Evolutionary conservation across 768 basidiomycete genomes (phyloP).

Genomic region (Boletus edulis): DNA sequence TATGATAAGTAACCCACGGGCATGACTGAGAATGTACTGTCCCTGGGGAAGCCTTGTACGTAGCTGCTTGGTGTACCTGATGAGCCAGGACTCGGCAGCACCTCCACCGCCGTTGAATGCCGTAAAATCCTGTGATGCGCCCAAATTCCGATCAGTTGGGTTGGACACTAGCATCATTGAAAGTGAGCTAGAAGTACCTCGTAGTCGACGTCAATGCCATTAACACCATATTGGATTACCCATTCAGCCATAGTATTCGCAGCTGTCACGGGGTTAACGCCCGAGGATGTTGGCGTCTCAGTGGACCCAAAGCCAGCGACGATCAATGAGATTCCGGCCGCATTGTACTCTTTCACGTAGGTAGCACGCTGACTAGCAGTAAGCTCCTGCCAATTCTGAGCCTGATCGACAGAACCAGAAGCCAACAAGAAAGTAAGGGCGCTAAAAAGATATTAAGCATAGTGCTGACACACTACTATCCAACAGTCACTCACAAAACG

Average conservation of each 20-base stretch:
- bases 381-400: constrained; percentile 43
- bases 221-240: constrained; percentile 46
- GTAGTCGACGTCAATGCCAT: constrained; percentile 57
- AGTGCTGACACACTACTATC: not conserved
- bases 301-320: constrained; percentile 54
- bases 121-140: constrained; percentile 24
- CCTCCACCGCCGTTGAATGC: constrained; percentile 37
- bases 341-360: constrained; percentile 46
- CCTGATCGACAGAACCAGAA: constrained; percentile 44
- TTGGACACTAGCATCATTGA: not conserved
- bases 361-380: constrained; percentile 37
- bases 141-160: not conserved
- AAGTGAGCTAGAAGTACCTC: constrained; percentile 28
- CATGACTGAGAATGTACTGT: constrained; percentile 34
- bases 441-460: constrained; percentile 16
- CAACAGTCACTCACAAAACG: constrained; percentile 28
- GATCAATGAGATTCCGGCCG: constrained; percentile 56
- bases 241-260: constrained; percentile 45
- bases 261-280: constrained; percentile 35
- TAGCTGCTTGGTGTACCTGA: constrained; percentile 30
- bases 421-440: constrained; percentile 42
- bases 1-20: constrained; percentile 24
- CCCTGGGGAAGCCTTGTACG: constrained; percentile 32
- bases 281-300: constrained; percentile 40
- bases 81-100: constrained; percentile 35